These are phyloP conservation scores for Penstemon eatonii DNA, from an alignment of 257 asterid species.

Conservation along the genomic window DNA sequence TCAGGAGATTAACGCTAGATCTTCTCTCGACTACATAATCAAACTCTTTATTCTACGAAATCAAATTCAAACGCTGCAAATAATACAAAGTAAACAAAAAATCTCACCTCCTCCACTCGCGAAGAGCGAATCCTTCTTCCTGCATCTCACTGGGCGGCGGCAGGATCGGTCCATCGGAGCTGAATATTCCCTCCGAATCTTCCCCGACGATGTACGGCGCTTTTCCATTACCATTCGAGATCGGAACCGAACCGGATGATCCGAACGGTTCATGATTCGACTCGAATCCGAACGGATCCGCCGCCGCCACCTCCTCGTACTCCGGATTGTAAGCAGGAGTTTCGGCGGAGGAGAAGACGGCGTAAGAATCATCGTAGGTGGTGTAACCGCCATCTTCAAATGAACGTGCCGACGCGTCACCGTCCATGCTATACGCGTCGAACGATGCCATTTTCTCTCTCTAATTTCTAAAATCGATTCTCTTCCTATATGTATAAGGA, in stretches of 20 bases:
- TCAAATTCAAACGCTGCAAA: neutral
- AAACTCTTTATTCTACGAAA: neutral
- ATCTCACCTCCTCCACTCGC: slow-evolving; percentile 57
- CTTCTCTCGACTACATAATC: neutral
- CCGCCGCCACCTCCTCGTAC: slow-evolving; percentile 59
- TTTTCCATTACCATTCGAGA: slow-evolving; percentile 48
- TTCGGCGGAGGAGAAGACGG: slow-evolving; percentile 54
- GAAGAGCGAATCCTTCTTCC: slow-evolving; percentile 55
- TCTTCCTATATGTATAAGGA: slow-evolving; percentile 15
- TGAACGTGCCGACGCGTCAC: slow-evolving; percentile 48
- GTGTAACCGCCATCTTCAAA: slow-evolving; percentile 61
- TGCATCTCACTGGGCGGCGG: slow-evolving; percentile 60
- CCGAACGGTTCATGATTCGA: too few relatives aligned
- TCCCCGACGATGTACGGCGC: slow-evolving; percentile 37
- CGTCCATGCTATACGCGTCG: slow-evolving; percentile 70
- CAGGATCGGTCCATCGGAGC: slow-evolving; percentile 56
- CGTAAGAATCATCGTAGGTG: slow-evolving; percentile 46
- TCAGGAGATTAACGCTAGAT: neutral
- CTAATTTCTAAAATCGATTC: slow-evolving; percentile 1
- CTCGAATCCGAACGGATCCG: neutral
- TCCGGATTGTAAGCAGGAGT: slow-evolving; percentile 43
- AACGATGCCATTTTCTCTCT: slow-evolving; percentile 61
- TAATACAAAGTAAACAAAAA: neutral
- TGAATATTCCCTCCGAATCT: slow-evolving; percentile 47
- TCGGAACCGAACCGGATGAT: slow-evolving; percentile 34